These are phyloP conservation scores for Mycothermus thermophilus DNA, from an alignment of 495 filamentous ascomycete species.

Conservation along the genomic window DNA sequence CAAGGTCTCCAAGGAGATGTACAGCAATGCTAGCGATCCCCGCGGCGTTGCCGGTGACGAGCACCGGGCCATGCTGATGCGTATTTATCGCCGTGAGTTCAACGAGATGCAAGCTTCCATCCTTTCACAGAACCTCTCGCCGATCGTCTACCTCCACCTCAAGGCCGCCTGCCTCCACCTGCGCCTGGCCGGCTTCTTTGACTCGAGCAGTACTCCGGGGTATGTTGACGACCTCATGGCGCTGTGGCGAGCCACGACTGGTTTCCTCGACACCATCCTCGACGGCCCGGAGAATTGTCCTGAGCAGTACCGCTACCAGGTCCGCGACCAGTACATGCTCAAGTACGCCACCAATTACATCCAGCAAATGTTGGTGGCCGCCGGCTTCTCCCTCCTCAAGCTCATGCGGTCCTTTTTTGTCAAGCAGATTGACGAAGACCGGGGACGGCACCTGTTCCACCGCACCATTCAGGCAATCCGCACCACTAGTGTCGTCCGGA, in stretches of 20 bases:
- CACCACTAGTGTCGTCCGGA: constrained; percentile 61
- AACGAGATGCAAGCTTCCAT: constrained; percentile 40
- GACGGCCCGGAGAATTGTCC: constrained; percentile 27
- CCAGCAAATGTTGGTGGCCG: constrained; percentile 83
- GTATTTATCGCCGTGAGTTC: constrained; percentile 43
- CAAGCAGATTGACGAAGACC: constrained; percentile 53
- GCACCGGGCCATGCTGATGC: constrained; percentile 52
- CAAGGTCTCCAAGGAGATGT: constrained; percentile 74
- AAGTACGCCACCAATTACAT: constrained; percentile 72
- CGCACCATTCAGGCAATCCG: constrained; percentile 64
- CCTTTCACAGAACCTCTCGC: constrained; percentile 36
- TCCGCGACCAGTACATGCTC: constrained; percentile 37
- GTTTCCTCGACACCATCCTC: constrained; percentile 62
- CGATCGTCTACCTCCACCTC: constrained; percentile 57
- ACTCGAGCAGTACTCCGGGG: constrained; percentile 55
- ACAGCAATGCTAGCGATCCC: constrained; percentile 64
- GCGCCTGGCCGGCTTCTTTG: constrained; percentile 78
- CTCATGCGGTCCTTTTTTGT: constrained; percentile 75
- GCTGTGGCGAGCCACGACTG: constrained; percentile 60
- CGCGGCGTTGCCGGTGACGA: constrained; percentile 58
- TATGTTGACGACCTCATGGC: constrained; percentile 67
- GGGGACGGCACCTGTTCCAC: constrained; percentile 63
- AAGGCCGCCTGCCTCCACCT: constrained; percentile 71
- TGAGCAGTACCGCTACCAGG: constrained; percentile 15
- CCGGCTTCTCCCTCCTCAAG: constrained; percentile 72